Conservation (phyloP, 2,329 filamentous ascomycete species). For the Scortechinia acanthostroma region DNA sequence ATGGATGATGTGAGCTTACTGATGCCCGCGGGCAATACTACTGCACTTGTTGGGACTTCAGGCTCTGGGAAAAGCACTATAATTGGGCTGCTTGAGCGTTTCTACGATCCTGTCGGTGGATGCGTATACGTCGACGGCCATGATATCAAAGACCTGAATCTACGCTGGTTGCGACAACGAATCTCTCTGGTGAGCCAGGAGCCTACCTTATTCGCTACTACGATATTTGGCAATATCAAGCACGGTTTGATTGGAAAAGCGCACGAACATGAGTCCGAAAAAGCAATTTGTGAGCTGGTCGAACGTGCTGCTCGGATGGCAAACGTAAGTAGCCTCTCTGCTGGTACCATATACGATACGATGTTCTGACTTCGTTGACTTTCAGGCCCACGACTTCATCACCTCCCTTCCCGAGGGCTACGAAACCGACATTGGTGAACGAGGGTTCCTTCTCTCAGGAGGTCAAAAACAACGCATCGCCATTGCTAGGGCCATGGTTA, state of each 20-base stretch:
- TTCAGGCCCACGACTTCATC: conserved; percentile 46
- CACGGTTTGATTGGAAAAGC: conserved; percentile 32
- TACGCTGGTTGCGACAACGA: conserved; percentile 42
- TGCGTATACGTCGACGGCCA: conserved; percentile 33
- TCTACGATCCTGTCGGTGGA: conserved; percentile 43
- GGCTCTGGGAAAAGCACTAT: conserved; percentile 53
- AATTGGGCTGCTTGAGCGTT: conserved; percentile 47
- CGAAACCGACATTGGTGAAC: conserved; percentile 54
- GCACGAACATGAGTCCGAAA: conserved; percentile 23
- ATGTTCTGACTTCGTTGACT: too few relatives aligned
- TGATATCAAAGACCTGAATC: conserved; percentile 30
- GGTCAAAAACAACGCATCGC: conserved; percentile 63
- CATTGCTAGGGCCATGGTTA: conserved; percentile 61
- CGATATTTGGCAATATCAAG: conserved; percentile 41
- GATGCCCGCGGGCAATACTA: conserved; percentile 35
- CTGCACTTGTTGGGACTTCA: conserved; percentile 47
- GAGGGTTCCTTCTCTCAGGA: conserved; percentile 57
- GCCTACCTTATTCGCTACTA: conserved; percentile 42
- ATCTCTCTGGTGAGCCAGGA: conserved; percentile 45
- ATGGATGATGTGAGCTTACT: conserved; percentile 30
- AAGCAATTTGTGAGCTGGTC: conserved; percentile 34
- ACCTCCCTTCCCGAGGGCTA: conserved; percentile 43
- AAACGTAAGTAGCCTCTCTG: too few relatives aligned
- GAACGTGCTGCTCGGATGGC: conserved; percentile 37
- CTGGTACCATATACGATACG: too few relatives aligned